Evolutionary conservation across 1,284 basidiomycete species (phyloP), one percentile per base, ranked within the genome.

Genomic region (Cryptococcus sp.): DNA sequence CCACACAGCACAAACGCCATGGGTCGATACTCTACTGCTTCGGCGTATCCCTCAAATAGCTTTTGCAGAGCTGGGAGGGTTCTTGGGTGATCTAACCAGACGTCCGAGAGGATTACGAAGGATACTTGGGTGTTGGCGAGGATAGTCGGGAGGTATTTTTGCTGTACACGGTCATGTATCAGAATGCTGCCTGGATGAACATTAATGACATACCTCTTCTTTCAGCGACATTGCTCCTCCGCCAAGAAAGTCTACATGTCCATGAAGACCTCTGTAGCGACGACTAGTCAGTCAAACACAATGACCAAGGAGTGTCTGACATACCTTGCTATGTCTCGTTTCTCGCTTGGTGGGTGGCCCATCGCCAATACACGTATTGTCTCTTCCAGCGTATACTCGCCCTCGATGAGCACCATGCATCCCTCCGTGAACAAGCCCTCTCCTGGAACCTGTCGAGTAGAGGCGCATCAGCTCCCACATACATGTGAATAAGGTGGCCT

Each of bases 361-460:
- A 99, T 89, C 8, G 94, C 96, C 63, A 93, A 86, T 7, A 97
- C 93, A 58, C 88, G 83, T 54, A 99, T 82, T 1, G 85, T 89
- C 50, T 89, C 90, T 29, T 98, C 91, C 59, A 93, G 87, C 0
- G 91, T 97, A 73, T 98, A 99, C 70, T 94, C 91, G 37, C 96
- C 96, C 78, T 99, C 96, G 0, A 98, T 87, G 10, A 99, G 83
- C 1, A 93, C 91, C 77, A 97, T 89, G 59, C 89, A 92, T 0
- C 96, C 96, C 76, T 99, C 94, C 0, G 94, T 97, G 72, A 98
- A 99, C 16, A 99, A 78, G 0, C 96, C 96, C 74, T 97, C 94
- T 46, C 93, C 93, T 5, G 95, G 94, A 59, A 91, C 89, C 93
- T 93, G 63, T 10, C 5, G 22, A 43, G 16, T 37, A 37, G 0